Evolutionary conservation across 1,284 basidiomycete genomes (phyloP), one percentile per base, ranked within the genome.

Genomic region (Cutaneotrichosporon sp.): DNA sequence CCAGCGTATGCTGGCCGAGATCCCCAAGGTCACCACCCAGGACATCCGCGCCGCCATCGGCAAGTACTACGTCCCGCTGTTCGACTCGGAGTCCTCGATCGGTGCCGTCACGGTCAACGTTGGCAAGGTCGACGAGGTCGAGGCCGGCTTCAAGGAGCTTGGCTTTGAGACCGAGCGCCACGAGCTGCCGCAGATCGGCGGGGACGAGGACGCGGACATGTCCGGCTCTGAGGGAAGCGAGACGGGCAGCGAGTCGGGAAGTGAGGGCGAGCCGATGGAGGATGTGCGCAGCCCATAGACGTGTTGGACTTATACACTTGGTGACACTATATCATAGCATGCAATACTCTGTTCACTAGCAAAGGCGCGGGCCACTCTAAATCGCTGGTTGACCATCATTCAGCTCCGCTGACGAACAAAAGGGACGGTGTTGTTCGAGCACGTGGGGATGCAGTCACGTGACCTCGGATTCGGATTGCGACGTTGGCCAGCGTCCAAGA

Each of bases 51-150:
- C 76, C 8, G 84, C 85, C 18, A 83, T 98, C 65, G 79, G 83
- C 66, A 87, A 85, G 68, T 89, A 97, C 79, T 87, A 97, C 79
- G 77, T 95, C 42, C 92, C 94, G 0, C 81, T 99, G 55, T 99
- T 99, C 79, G 85, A 90, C 66, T 76, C 94, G 0, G 81, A 84
- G 4, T 85, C 87, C 0, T 92, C 92, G 3, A 85, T 93, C 25
- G 90, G 88, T 0, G 87, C 92, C 18, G 87, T 93, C 7, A 89
- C 93, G 7, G 89, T 91, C 22, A 87, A 92, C 10, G 88, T 91
- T 20, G 86, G 87, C 11, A 95, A 94, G 76, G 85, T 86, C 0
- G 87, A 88, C 29, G 86, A 89, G 67, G 89, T 95, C 58, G 83
- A 83, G 31, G 81, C 85, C 49, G 86, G 86, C 18, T 82, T 98